phyloP scores from a whole-genome alignment of 2,329 filamentous ascomycete genomes.

The Trichoderma cornu-damae region DNA sequence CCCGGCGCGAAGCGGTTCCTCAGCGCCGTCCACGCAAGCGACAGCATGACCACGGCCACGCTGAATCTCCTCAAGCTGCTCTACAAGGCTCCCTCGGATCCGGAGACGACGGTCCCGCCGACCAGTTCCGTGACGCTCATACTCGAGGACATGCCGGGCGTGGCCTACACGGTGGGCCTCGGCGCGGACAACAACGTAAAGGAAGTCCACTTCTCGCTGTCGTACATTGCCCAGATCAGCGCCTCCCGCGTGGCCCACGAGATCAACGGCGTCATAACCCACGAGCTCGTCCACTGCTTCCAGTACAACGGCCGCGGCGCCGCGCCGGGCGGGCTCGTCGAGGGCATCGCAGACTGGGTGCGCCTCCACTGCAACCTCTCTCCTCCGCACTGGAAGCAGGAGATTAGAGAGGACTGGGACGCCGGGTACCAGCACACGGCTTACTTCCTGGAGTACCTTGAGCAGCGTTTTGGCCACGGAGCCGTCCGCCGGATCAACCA shows the following conservation, averaged over 20 bases:
- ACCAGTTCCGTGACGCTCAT: constrained; percentile 83
- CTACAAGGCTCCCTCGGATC: constrained; percentile 50
- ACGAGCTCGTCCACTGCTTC: constrained; percentile 94
- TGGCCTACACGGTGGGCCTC: constrained; percentile 81
- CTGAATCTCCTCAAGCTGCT: constrained; percentile 65
- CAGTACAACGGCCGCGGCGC: constrained; percentile 65
- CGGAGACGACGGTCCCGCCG: constrained; percentile 45
- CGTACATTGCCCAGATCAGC: constrained; percentile 59
- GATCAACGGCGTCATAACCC: constrained; percentile 76
- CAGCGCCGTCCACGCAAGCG: constrained; percentile 54
- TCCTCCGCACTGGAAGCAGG: constrained; percentile 77
- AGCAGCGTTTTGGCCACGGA: constrained; percentile 56
- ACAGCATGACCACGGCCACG: constrained; percentile 59
- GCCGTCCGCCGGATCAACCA: constrained; percentile 62
- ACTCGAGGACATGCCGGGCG: constrained; percentile 71
- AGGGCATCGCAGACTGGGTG: constrained; percentile 93
- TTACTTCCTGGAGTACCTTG: constrained; percentile 85
- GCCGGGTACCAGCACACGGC: constrained; percentile 85
- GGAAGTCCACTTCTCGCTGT: constrained; percentile 81
- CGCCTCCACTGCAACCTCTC: constrained; percentile 65
- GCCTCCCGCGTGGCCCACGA: constrained; percentile 49
- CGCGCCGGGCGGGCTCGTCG: constrained; percentile 72
- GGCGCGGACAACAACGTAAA: constrained; percentile 83
- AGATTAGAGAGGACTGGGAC: constrained; percentile 65
- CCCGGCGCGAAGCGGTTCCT: constrained; percentile 64